Base-by-base conservation (phyloP, 768 basidiomycete species). In the Lepiota subincarnata region DNA sequence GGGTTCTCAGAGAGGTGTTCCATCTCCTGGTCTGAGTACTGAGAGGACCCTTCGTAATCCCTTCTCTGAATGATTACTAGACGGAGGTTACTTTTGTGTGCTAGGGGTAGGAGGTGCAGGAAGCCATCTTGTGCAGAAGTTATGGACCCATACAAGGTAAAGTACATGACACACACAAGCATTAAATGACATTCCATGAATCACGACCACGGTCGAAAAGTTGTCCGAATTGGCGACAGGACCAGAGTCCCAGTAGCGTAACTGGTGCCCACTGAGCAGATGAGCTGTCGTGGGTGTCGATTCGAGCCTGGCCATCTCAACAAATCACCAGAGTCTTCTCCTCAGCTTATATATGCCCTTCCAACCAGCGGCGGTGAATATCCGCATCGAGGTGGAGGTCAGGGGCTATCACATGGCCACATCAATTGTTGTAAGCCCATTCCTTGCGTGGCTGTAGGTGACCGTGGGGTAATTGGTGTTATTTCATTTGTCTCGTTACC, bases 101-200 rank as follows among this genome's bases (percentile, higher is more conserved):
- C 41, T 4, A 51, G 24, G 10, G 50, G 50, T 4, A 43, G 11
- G 19, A 51, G 50, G n/a, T 20, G 50, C 12, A 35, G 20, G 10
- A 51, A 36, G 10, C 31, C 31, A 36, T 51, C 50, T 51, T 19
- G 11, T 5, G 10, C 16, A n/a, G 26, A 31, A 14, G n/a, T 31
- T 8, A 31, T 31, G 31, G n/a, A n/a, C 3, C 31, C 24, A 31
- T 6, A n/a, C 11, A 7, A 2, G 19, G 2, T 28, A 16, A 16
- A 24, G 24, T 2, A 19, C 12, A 19, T 40, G 8, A 13, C 6
- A 34, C 49, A 19, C 28, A 53, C 51, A 46, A 16, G 51, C 42
- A n/a, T 53, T 53, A 37, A 53, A 53, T 7, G 8, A 13, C 16
- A 31, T 10, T 6, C 51, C 51, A 39, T 53, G 51, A 37, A 53